These are phyloP conservation scores for Penicillium tannophilum DNA, from an alignment of 495 filamentous ascomycete species.

Conservation along the genomic window DNA sequence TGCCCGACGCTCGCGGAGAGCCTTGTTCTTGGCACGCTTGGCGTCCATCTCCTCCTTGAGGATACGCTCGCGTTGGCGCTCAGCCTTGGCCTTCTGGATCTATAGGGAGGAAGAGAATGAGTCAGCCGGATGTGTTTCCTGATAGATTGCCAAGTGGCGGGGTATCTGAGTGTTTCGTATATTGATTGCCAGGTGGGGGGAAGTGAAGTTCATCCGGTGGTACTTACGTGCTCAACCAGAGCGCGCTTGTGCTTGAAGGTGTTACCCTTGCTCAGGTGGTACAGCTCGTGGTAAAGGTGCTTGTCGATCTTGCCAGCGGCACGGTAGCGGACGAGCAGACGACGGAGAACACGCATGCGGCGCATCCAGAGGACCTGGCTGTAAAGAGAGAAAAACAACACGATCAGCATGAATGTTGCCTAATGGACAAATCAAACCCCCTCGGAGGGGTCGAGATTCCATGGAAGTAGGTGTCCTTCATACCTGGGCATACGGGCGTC, in stretches of 20 bases:
- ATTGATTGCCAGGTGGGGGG: neutral
- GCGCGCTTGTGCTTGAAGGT: constrained; percentile 99
- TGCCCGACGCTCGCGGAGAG: constrained; percentile 92
- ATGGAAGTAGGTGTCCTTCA: constrained; percentile 29
- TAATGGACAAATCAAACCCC: constrained; percentile 1
- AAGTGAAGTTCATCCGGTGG: constrained; percentile 5
- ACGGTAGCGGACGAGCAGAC: constrained; percentile 98
- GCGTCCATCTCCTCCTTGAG: constrained; percentile 99
- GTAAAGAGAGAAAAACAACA: constrained; percentile 18
- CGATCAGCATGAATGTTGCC: constrained; percentile 21
- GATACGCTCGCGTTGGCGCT: constrained; percentile 90
- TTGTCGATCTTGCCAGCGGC: constrained; percentile 99
- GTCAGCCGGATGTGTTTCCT: constrained; percentile 23
- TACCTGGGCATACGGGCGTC: constrained; percentile 99
- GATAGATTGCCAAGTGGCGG: constrained; percentile 5
- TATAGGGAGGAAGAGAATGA: constrained; percentile 43
- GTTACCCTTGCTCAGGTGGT: constrained; percentile 99
- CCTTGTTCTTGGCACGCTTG: constrained; percentile 99
- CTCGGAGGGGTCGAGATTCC: neutral
- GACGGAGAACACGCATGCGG: constrained; percentile 97
- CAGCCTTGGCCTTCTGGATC: constrained; percentile 99
- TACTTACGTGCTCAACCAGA: constrained; percentile 97
- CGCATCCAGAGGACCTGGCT: constrained; percentile 99
- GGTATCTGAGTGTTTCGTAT: neutral
- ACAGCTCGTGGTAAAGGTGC: constrained; percentile 99